phyloP scores from a whole-genome alignment of 2,329 filamentous ascomycete species.

The Microdochium trichocladiopsis region DNA sequence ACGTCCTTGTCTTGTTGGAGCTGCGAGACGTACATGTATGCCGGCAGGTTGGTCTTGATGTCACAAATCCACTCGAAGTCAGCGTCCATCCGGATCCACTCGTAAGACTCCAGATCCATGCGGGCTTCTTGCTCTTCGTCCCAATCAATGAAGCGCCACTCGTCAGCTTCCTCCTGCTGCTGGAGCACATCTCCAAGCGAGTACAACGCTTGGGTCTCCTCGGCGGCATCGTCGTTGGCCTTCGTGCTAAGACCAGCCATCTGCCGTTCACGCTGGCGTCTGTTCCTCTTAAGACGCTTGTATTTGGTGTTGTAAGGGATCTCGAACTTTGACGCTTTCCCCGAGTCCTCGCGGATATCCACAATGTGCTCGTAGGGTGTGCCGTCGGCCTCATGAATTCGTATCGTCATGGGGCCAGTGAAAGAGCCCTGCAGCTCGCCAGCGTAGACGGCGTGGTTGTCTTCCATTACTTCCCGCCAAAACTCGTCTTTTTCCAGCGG shows the following conservation, averaged over 20 bases:
- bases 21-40: conserved; percentile 98
- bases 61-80: conserved; percentile 97
- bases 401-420: conserved; percentile 93
- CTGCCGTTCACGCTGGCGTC: conserved; percentile 53
- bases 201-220: conserved; percentile 83
- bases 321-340: conserved; percentile 71
- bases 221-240: conserved; percentile 53
- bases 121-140: conserved; percentile 77
- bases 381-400: conserved; percentile 96
- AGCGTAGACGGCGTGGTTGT: conserved; percentile 59
- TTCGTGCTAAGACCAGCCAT: conserved; percentile 29
- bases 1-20: conserved; percentile 96
- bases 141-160: conserved; percentile 88
- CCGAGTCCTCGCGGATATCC: conserved; percentile 81
- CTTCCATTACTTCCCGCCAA: conserved; percentile 77
- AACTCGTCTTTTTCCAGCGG: conserved; percentile 67
- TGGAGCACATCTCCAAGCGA: conserved; percentile 79
- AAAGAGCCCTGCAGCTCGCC: conserved; percentile 73
- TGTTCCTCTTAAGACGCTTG: conserved; percentile 85
- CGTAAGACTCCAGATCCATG: conserved; percentile 95
- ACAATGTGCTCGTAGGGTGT: conserved; percentile 98
- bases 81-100: conserved; percentile 97
- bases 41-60: conserved; percentile 73
- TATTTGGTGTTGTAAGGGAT: conserved; percentile 99
- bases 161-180: conserved; percentile 68